Conservation (phyloP, 768 basidiomycete genomes). For the Mycena venus region DNA sequence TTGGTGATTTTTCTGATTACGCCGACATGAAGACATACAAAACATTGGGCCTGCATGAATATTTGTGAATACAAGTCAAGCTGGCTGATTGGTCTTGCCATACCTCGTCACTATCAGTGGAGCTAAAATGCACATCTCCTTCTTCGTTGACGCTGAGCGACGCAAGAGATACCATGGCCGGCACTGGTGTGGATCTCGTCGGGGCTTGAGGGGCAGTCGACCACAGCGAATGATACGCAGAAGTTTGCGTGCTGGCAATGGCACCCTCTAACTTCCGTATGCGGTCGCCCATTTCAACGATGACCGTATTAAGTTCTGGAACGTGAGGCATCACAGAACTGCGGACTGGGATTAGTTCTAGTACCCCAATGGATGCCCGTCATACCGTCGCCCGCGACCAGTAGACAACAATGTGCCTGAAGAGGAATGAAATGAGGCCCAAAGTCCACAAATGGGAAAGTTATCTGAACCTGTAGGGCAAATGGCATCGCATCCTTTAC, state of each 20-base stretch:
- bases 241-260: slow-evolving; percentile 41
- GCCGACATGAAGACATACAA: too few relatives aligned
- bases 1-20: too few relatives aligned
- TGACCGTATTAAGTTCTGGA: slow-evolving; percentile 51
- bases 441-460: too few relatives aligned
- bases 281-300: slow-evolving; percentile 55
- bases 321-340: slow-evolving; percentile 56
- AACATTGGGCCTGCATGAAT: background rate
- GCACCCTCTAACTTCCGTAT: slow-evolving; percentile 58
- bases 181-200: slow-evolving; percentile 15
- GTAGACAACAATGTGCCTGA: slow-evolving; percentile 48
- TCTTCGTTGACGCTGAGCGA: slow-evolving; percentile 36
- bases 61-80: background rate
- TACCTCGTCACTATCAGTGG: background rate
- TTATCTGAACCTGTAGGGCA: slow-evolving; percentile 39
- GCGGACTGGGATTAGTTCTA: background rate
- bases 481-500: slow-evolving; percentile 49
- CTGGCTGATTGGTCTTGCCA: background rate
- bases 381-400: slow-evolving; percentile 46
- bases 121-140: background rate
- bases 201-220: background rate
- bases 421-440: too few relatives aligned
- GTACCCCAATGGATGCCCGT: background rate
- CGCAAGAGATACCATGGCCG: slow-evolving; percentile 55
- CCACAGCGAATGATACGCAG: slow-evolving; percentile 11